Evolutionary conservation across 345 rosid genomes (phyloP), one percentile per base, ranked within the genome.

Genomic region (Linum lewisii): DNA sequence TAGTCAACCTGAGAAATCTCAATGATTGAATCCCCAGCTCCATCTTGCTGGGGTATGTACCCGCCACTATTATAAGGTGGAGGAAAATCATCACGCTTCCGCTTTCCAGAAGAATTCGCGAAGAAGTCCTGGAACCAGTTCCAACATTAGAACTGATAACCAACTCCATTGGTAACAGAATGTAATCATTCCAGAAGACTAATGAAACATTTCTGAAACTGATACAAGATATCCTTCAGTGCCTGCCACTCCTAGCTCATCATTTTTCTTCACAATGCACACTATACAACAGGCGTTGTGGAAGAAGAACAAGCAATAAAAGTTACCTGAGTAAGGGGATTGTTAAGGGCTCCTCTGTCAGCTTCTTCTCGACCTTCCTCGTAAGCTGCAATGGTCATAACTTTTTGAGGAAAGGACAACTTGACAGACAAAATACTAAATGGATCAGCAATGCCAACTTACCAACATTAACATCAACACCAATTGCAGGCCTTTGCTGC

Each of bases 381-480:
- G 21, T 90, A 93, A 82, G 99, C 97, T 89, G 76, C 60, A 62
- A 58, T 44, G 54, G 63, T 62, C 37, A 52, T 59, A 72, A 60
- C 54, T 47, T 21, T 51, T 67, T 42, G 60, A 38, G n/a, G 19
- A 36, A 14, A 60, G 50, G 26, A 55, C 22, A 63, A 54, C 38
- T n/a, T 57, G 57, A 54, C 52, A 45, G 62, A 19, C 47, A n/a
- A 45, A 58, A 16, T 42, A 16, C 16, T 11, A 16, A 42, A 42
- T 42, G 13, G 47, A 16, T 42, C 16, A 42, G 18, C 18, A 42
- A 11, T 42, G 47, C 47, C 18, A 38, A 79, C 99, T 82, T 77
- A 87, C 97, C 99, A 65, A 93, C 86, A 65, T 93, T 93, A 63
- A 93, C 99, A 85, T 93, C 99, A 55, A 80, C 86, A 42, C 70